Evolutionary conservation across 2,329 filamentous ascomycete species (phyloP), one percentile per base, ranked within the genome.

Genomic region (Coniochaeta sp.): DNA sequence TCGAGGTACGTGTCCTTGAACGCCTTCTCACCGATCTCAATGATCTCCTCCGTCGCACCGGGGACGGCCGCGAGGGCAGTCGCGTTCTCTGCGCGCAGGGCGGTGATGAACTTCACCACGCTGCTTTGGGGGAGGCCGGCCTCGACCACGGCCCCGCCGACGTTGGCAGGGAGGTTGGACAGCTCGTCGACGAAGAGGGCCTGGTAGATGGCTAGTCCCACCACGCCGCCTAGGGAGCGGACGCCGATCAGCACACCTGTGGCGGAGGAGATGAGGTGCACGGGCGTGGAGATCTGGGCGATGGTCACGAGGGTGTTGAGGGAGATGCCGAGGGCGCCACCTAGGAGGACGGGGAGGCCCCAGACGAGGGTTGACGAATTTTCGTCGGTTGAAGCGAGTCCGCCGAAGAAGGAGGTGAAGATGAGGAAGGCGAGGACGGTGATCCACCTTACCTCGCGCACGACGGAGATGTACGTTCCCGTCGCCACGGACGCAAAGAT

Each of bases 161-260:
- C 62, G 28, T 68, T 67, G 16, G 56, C 52, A 3, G 58, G 58
- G 2, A 69, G 49, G 7, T 59, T 51, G 7, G 51, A 60, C 52
- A 66, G 57, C n/a, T 60, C 56, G n/a, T 53, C 52, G 30, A 51
- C 61, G 57, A 62, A 60, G 7, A 62, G 47, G 12, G 60, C 59
- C 31, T 33, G 31, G 31, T 33, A 59, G 45, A 78, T 67, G 3
- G 75, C 77, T 13, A 79, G 62, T 27, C 76, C 76, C 10, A 79
- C 60, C 1, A 75, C 74, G 45, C 71, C 71, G 3, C 76, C 76
- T 3, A 79, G 65, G 14, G 67, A 70, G 5, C 70, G 60, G 3
- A 68, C 57, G 28, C 65, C 61, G 26, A 71, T 70, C 33, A 71
- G 61, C 12, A 72, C 58, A 6, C 62, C 60, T 16, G 51, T 56